Conservation (phyloP, 257 asterid species). For the Voacanga thouarsii region DNA sequence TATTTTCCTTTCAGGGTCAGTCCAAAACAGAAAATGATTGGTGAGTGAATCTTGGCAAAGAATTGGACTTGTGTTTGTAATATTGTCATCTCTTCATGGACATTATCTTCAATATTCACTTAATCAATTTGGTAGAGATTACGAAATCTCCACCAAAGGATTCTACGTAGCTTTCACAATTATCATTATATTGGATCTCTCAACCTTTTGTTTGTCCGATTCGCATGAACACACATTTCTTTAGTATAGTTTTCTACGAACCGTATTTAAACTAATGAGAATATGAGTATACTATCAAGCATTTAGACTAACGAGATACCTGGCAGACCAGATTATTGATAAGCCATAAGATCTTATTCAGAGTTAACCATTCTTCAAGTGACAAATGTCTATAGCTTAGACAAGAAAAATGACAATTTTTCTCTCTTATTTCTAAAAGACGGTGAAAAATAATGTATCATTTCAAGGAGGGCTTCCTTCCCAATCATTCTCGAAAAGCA, state of each 20-base stretch:
- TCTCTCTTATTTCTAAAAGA: constrained; percentile 3
- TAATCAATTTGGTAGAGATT: constrained; percentile 1
- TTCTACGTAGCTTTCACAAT: constrained; percentile 2
- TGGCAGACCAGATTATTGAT: background rate
- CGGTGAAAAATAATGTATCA: constrained; percentile 1
- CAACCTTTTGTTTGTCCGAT: constrained; percentile 8
- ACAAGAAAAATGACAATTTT: background rate
- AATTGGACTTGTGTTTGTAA: background rate
- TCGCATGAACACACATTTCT: constrained; percentile 13
- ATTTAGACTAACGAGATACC: background rate
- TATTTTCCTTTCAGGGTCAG: too few relatives aligned
- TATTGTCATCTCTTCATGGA: background rate
- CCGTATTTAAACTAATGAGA: background rate
- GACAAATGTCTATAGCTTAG: constrained; percentile 7
- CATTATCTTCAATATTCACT: background rate
- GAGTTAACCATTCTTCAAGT: constrained; percentile 6
- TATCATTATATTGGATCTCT: background rate
- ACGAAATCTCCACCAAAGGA: background rate
- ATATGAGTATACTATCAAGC: constrained; percentile 2
- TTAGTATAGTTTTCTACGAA: background rate
- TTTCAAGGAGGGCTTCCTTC: constrained; percentile 42
- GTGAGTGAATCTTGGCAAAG: background rate
- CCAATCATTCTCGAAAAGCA: constrained; percentile 29
- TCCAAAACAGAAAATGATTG: background rate
- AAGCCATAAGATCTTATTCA: background rate